A percentile compares a stretch with the other conserved stretches of the same genome.
These are phyloP conservation scores for Tuber microsphaerosporum DNA, from an alignment of 495 filamentous ascomycete genomes.

Conservation along the genomic window DNA sequence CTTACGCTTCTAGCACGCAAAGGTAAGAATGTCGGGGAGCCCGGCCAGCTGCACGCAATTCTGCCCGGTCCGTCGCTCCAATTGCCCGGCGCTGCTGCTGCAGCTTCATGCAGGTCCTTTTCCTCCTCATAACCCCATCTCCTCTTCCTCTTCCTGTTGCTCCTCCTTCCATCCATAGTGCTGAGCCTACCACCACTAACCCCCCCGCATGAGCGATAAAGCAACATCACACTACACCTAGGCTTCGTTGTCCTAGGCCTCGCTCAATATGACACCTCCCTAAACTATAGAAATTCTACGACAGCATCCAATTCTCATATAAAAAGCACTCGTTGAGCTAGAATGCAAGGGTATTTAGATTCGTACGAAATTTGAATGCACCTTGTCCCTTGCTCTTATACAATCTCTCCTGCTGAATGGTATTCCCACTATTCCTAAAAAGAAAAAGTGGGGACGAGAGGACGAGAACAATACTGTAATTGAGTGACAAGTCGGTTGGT, in stretches of 20 bases:
- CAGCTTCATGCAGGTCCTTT: neutral
- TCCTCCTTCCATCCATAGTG: neutral
- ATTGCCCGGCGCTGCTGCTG: neutral
- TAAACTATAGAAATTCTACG: neutral
- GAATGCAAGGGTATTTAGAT: neutral
- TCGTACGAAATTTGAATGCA: neutral
- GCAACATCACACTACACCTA: neutral
- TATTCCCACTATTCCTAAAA: neutral
- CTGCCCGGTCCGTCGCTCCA: neutral
- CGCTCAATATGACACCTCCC: neutral
- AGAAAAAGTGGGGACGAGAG: neutral
- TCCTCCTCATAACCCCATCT: slow-evolving; percentile 5
- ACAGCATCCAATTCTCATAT: neutral
- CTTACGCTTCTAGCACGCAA: slow-evolving; percentile 9
- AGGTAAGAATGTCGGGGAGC: slow-evolving; percentile 1
- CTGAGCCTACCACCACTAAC: neutral
- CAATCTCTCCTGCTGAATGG: neutral
- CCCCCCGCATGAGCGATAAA: neutral
- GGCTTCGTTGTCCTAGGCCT: neutral
- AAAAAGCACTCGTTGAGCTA: neutral
- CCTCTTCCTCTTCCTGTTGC: neutral
- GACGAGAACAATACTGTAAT: neutral
- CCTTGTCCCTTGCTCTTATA: neutral
- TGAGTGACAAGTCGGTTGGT: neutral
- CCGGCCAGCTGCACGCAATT: neutral